Evolutionary conservation across 441 rosid species (phyloP).

Genomic region (Pelargonium fulgidum): DNA sequence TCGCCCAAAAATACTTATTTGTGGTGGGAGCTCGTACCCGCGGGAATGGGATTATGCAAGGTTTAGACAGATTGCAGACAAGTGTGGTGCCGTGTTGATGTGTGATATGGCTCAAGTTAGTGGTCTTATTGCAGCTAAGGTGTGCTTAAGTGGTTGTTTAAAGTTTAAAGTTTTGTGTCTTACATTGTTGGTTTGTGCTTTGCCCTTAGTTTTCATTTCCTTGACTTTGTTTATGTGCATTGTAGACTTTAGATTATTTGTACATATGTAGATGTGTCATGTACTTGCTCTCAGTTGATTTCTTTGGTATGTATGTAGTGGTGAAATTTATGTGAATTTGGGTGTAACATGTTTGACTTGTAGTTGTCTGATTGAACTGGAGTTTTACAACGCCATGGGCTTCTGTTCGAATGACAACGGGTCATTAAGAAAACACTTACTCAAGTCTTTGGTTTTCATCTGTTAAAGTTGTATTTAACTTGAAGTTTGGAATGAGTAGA

Average conservation of each 20-base stretch:
- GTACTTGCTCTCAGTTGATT: not conserved
- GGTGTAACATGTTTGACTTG: not conserved
- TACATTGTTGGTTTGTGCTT: not conserved
- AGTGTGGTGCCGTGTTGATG: constrained; percentile 85
- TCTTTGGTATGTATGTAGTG: not conserved
- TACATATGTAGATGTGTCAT: not conserved
- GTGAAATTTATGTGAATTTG: not conserved
- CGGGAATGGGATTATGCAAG: constrained; percentile 85
- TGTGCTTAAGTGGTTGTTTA: constrained; percentile 23
- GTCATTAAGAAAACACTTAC: not conserved
- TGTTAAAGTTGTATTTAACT: not conserved
- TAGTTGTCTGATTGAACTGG: not conserved
- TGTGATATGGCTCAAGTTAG: constrained; percentile 98
- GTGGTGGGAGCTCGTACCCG: constrained; percentile 93
- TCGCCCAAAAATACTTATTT: constrained; percentile 85
- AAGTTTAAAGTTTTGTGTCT: not conserved
- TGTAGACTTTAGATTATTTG: not conserved
- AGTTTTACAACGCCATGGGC: not conserved
- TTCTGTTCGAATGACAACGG: not conserved
- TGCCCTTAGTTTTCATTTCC: not conserved
- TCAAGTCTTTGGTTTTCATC: not conserved
- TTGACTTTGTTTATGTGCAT: not conserved
- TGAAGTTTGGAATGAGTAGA: too few relatives aligned
- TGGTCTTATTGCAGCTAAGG: constrained; percentile 95
- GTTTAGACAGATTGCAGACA: constrained; percentile 83